Percentiles rank a stretch among this genome's conserved stretches.
Evolutionary conservation across 805 yeast species (phyloP).

Genomic region (Wickerhamiella sorbophila): DNA sequence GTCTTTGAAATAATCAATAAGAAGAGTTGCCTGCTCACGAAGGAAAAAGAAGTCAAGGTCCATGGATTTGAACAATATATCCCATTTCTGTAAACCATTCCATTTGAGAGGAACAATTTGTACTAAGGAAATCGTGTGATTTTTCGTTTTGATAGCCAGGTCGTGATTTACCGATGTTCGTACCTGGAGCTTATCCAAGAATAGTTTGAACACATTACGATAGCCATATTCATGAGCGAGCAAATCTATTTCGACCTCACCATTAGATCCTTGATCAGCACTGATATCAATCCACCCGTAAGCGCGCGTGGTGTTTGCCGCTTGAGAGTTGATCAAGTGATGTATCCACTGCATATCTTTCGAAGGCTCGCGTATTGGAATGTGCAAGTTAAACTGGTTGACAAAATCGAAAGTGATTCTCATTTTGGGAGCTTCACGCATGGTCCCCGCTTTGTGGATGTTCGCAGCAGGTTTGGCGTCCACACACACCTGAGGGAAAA

Average conservation of each 20-base stretch:
- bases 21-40: conserved; percentile 65
- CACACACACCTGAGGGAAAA: conserved; percentile 44
- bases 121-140: conserved; percentile 40
- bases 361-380: conserved; percentile 76
- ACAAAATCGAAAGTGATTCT: conserved; percentile 39
- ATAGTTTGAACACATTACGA: conserved; percentile 34
- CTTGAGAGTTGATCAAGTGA: background rate
- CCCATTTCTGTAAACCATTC: conserved; percentile 70
- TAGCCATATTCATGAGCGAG: conserved; percentile 40
- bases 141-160: conserved; percentile 47
- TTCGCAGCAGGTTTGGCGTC: conserved; percentile 34
- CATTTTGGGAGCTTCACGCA: conserved; percentile 44
- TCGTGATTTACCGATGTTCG: conserved; percentile 85
- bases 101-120: conserved; percentile 64
- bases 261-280: conserved; percentile 37
- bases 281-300: conserved; percentile 89
- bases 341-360: conserved; percentile 34
- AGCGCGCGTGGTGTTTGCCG: conserved; percentile 31
- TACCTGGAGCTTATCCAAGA: conserved; percentile 43
- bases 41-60: conserved; percentile 49
- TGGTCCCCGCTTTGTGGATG: conserved; percentile 33
- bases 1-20: conserved; percentile 62
- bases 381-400: conserved; percentile 54
- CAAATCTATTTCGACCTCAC: conserved; percentile 35
- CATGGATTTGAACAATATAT: conserved; percentile 37